Conservation (phyloP, 1,139 yeast species). For the Suhomyces anneliseae region DNA sequence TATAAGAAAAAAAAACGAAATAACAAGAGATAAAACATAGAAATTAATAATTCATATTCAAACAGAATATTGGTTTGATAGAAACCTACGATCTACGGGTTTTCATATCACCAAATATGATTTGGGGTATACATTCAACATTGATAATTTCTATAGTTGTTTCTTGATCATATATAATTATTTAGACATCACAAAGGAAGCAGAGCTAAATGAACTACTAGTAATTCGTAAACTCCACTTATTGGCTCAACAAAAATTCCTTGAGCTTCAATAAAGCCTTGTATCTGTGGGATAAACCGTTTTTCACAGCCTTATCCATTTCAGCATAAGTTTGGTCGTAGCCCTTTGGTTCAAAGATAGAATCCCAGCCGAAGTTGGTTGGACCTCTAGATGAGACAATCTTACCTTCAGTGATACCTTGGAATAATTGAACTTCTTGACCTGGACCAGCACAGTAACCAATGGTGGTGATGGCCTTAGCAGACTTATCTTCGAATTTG, state of each 20-base stretch:
- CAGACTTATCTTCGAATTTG: conserved; percentile 81
- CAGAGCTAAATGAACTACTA: too few species aligned
- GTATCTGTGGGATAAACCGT: conserved; percentile 81
- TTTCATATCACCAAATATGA: too few species aligned
- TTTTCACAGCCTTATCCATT: conserved; percentile 74
- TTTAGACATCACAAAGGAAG: not conserved
- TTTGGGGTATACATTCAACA: too few species aligned
- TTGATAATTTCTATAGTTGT: too few species aligned
- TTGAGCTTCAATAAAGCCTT: conserved; percentile 75
- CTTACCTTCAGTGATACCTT: conserved; percentile 78
- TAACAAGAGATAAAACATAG: too few species aligned
- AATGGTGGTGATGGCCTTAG: conserved; percentile 88
- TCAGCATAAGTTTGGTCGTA: conserved; percentile 82
- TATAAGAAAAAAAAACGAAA: too few species aligned
- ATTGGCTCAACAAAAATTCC: conserved; percentile 45
- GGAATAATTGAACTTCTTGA: conserved; percentile 66
- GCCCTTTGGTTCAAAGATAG: conserved; percentile 80
- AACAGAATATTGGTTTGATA: too few species aligned
- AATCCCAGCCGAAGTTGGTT: conserved; percentile 91
- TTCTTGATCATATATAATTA: too few species aligned
- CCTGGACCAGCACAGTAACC: conserved; percentile 90
- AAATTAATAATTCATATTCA: too few species aligned
- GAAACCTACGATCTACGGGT: too few species aligned
- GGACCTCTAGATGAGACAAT: conserved; percentile 82
- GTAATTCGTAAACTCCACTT: too few species aligned